A percentile compares a stretch with the other conserved stretches of the same genome.
phyloP scores from a whole-genome alignment of 345 rosid species.

The Murraya paniculata region DNA sequence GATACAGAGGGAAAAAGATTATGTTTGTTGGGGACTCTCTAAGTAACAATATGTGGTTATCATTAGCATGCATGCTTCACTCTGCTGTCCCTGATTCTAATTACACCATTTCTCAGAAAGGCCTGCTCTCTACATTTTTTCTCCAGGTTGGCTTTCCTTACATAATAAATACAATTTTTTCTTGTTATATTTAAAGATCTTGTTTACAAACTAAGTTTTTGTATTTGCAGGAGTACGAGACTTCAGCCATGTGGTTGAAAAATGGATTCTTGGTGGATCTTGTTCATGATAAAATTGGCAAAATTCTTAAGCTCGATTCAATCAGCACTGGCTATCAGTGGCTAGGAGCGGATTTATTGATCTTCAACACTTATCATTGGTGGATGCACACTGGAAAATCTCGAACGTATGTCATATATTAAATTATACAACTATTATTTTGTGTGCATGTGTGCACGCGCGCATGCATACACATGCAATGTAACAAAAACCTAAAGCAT shows the following conservation, averaged over 20 bases:
- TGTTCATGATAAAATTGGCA: constrained; percentile 37
- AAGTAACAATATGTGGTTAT: constrained; percentile 43
- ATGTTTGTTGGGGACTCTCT: constrained; percentile 50
- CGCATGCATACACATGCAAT: too few relatives aligned
- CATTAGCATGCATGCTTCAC: constrained; percentile 35
- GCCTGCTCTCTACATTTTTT: constrained; percentile 14
- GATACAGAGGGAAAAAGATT: constrained; percentile 33
- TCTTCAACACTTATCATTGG: constrained; percentile 77
- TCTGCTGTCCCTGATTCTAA: constrained; percentile 22
- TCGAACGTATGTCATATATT: constrained; percentile 25
- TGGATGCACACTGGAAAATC: constrained; percentile 50
- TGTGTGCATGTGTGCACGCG: too few relatives aligned
- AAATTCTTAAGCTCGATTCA: constrained; percentile 53
- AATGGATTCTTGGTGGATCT: constrained; percentile 58
- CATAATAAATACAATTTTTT: too few relatives aligned
- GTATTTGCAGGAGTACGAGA: constrained; percentile 39
- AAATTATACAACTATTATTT: too few relatives aligned
- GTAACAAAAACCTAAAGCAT: too few relatives aligned
- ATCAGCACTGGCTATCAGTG: constrained; percentile 43
- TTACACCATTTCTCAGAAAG: neutral
- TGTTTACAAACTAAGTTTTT: neutral
- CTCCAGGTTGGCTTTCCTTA: constrained; percentile 13
- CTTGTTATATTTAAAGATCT: neutral
- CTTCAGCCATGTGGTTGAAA: constrained; percentile 38
- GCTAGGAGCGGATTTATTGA: constrained; percentile 47